A percentile compares a stretch with the other conserved stretches of the same genome.
Conservation (phyloP, 495 filamentous ascomycete genomes). For the Penicillium cosmopolitanum region DNA sequence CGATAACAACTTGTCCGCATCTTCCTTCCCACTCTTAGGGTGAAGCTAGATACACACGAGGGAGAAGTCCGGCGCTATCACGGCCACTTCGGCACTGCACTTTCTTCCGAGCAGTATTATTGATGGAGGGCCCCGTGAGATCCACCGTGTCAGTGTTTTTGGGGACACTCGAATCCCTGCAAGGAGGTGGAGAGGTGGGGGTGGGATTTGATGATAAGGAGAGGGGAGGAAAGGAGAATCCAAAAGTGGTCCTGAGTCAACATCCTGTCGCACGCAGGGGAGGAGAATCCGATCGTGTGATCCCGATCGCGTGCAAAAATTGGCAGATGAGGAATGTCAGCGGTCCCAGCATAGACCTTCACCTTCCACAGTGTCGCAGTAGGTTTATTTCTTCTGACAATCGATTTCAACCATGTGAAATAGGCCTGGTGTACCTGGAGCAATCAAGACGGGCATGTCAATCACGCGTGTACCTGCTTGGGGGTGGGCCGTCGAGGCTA, state of each 20-base stretch:
- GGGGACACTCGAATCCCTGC: constrained; percentile 8
- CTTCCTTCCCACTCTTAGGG: constrained; percentile 4
- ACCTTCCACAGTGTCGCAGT: too few species aligned
- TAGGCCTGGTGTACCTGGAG: not conserved
- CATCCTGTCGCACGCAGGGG: not conserved
- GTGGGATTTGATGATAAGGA: constrained; percentile 6
- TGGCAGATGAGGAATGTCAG: constrained; percentile 2
- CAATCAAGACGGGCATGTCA: not conserved
- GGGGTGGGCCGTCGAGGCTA: constrained; percentile 11
- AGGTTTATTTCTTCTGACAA: too few species aligned
- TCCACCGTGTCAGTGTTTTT: constrained; percentile 5
- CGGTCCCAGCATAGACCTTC: not conserved
- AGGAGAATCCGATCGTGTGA: not conserved
- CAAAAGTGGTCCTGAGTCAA: not conserved
- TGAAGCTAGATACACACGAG: constrained; percentile 21
- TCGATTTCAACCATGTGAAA: too few species aligned
- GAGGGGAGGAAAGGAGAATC: not conserved
- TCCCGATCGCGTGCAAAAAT: not conserved
- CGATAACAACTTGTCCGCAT: not conserved
- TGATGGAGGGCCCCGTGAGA: constrained; percentile 3
- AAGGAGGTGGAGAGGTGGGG: constrained; percentile 8
- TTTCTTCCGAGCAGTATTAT: constrained; percentile 11
- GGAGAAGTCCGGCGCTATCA: constrained; percentile 15
- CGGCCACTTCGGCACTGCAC: not conserved
- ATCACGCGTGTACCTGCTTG: constrained; percentile 18